Evolutionary conservation across 805 yeast species (phyloP), one percentile per base, ranked within the genome.

Genomic region (Teunomyces barrocoloradensis): DNA sequence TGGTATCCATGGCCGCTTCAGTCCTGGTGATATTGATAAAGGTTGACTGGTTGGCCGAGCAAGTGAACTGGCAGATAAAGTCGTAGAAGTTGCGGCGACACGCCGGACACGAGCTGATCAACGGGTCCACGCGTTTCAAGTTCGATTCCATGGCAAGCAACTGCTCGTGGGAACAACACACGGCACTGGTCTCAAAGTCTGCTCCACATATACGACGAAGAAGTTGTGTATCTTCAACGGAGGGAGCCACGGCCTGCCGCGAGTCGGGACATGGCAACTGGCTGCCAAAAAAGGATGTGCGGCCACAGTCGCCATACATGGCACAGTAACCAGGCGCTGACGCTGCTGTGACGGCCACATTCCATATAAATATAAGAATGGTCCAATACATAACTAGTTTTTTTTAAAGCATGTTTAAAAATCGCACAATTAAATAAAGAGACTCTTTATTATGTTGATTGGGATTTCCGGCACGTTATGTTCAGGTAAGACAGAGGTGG

Each of bases 21-120:
- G 81, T 77, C 10, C 65, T 62, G 0, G 88, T 81, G 18, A 92
- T 80, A 54, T 88, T 78, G 10, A 90, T 76, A 65, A 89, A 92
- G 10, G 70, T 64, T 0, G 89, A 76, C 65, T 92, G 97, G 56
- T 87, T 71, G 0, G 96, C 84, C 3, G 96, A 87, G 65, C 99
- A 92, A 1, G 97, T 86, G 65, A 94, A 90, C 35, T 84, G 81
- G 69, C 92, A 94, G 60, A 89, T 89, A 54, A 91, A 73, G 57
- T 85, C 87, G 58, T 81, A 81, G 65, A 92, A 92, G 71, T 92
- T 92, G 64, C 81, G 82, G 48, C 79, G 74, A 64, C 99, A 92
- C 0, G 99, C 98, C 2, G 97, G 97, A 64, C 99, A 73, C 12
- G 75, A 69, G 43, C 74, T 66, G 21, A 73, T 66, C 35, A 73